Evolutionary conservation across 108 stramenopile genomes (phyloP).

Genomic region (Skeletonema menzelii): DNA sequence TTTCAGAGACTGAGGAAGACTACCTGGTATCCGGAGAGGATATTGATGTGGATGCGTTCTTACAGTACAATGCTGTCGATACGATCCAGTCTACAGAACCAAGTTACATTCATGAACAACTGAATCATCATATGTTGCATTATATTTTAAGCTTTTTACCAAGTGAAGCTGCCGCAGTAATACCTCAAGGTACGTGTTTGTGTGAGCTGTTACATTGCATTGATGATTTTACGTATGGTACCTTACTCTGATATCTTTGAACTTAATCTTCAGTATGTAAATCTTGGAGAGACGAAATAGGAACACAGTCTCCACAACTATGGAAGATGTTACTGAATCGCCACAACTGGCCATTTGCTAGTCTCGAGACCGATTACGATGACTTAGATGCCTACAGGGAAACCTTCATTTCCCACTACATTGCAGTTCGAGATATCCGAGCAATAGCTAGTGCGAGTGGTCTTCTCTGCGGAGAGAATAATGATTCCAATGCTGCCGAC

Average conservation of each 20-base stretch:
- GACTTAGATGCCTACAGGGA: not conserved
- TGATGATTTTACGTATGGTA: too few relatives aligned
- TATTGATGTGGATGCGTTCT: not conserved
- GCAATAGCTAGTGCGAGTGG: conserved; percentile 23
- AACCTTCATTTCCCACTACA: conserved; percentile 38
- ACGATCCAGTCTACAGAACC: not conserved
- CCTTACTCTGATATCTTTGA: not conserved
- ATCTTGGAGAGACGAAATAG: conserved; percentile 34
- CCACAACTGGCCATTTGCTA: conserved; percentile 18
- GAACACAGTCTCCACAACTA: conserved; percentile 30
- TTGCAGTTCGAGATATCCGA: conserved; percentile 26
- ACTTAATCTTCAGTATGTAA: not conserved
- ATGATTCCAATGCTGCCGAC: not conserved
- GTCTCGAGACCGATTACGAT: not conserved
- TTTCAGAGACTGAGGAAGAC: conserved; percentile 13
- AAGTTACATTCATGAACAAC: conserved; percentile 25
- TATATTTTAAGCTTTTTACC: conserved; percentile 33
- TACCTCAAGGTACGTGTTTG: conserved; percentile 22
- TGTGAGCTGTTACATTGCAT: not conserved
- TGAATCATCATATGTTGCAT: conserved; percentile 35
- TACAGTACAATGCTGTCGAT: not conserved
- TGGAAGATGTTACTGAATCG: conserved; percentile 36
- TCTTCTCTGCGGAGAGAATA: conserved; percentile 3
- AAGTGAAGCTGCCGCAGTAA: conserved; percentile 18
- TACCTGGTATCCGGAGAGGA: conserved; percentile 24